phyloP scores from a whole-genome alignment of 2,329 filamentous ascomycete species.

The Phyllosticta citrichinensis region DNA sequence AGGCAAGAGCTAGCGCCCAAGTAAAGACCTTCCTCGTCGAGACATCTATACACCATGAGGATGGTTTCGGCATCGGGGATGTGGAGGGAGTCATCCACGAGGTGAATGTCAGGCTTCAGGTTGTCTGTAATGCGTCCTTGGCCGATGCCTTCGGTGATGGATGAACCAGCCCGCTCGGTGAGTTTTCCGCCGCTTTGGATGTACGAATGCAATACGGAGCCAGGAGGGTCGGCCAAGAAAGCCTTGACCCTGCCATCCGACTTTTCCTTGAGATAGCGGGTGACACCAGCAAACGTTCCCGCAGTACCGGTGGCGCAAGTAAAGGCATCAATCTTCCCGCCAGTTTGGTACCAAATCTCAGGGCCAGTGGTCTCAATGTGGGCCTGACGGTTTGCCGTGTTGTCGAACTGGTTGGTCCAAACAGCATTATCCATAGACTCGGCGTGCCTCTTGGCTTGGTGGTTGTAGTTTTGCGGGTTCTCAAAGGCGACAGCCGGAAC shows the following conservation, averaged over 20 bases:
- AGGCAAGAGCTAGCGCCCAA: slow-evolving; percentile 86
- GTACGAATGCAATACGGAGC: slow-evolving; percentile 87
- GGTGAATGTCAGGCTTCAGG: slow-evolving; percentile 68
- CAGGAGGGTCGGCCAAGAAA: slow-evolving; percentile 89
- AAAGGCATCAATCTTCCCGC: slow-evolving; percentile 80
- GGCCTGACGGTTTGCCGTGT: slow-evolving; percentile 82
- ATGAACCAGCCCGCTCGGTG: slow-evolving; percentile 69
- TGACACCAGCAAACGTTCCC: slow-evolving; percentile 81
- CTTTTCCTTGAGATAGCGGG: slow-evolving; percentile 77
- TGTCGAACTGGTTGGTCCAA: slow-evolving; percentile 99
- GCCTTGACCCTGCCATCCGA: slow-evolving; percentile 70
- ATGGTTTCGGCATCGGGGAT: slow-evolving; percentile 92
- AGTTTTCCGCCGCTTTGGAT: slow-evolving; percentile 76
- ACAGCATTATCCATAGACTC: slow-evolving; percentile 77
- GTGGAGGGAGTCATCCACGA: slow-evolving; percentile 74
- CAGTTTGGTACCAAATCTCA: slow-evolving; percentile 92
- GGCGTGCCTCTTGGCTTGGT: slow-evolving; percentile 87
- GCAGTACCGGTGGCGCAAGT: slow-evolving; percentile 91
- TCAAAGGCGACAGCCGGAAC: slow-evolving; percentile 94
- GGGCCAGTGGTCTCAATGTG: slow-evolving; percentile 96
- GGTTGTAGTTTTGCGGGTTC: slow-evolving; percentile 94
- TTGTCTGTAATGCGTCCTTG: slow-evolving; percentile 97
- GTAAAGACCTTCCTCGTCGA: slow-evolving; percentile 94
- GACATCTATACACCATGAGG: slow-evolving; percentile 91
- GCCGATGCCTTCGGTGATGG: slow-evolving; percentile 95